Evolutionary conservation across 371 early-diverging fungal species (phyloP).

Genomic region (Lichtheimia ramosa): DNA sequence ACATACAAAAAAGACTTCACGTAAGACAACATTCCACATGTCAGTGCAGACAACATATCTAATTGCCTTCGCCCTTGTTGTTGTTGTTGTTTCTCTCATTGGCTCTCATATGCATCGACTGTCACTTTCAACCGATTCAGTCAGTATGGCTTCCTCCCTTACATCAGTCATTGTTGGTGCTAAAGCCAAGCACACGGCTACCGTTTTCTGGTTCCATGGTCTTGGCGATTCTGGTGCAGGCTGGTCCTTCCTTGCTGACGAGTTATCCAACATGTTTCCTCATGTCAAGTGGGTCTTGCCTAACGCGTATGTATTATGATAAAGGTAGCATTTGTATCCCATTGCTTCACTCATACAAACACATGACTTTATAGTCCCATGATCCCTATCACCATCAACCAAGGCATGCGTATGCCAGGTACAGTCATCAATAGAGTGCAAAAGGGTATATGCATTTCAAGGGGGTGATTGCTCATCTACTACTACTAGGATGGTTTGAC

Average conservation of each 20-base stretch:
- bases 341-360: too few relatives aligned
- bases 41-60: too few relatives aligned
- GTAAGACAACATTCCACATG: too few relatives aligned
- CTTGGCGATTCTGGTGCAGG: slow-evolving; percentile 73
- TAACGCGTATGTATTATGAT: slow-evolving; percentile 60
- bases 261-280: slow-evolving; percentile 63
- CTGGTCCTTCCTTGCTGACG: slow-evolving; percentile 70
- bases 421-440: too few relatives aligned
- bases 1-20: too few relatives aligned
- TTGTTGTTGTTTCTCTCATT: too few relatives aligned
- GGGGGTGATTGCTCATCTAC: neutral
- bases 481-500: slow-evolving; percentile 72
- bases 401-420: slow-evolving; percentile 84
- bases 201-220: slow-evolving; percentile 78
- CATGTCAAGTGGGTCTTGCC: slow-evolving; percentile 87
- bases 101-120: too few relatives aligned
- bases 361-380: slow-evolving; percentile 20
- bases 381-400: slow-evolving; percentile 83
- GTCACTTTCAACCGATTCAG: too few relatives aligned
- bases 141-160: slow-evolving; percentile 12
- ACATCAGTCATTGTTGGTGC: slow-evolving; percentile 52
- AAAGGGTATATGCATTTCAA: slow-evolving; percentile 28
- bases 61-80: too few relatives aligned
- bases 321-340: neutral
- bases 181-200: slow-evolving; percentile 69